These are phyloP conservation scores for Fusarium avenaceum DNA, from an alignment of 2,329 filamentous ascomycete species.

Conservation along the genomic window DNA sequence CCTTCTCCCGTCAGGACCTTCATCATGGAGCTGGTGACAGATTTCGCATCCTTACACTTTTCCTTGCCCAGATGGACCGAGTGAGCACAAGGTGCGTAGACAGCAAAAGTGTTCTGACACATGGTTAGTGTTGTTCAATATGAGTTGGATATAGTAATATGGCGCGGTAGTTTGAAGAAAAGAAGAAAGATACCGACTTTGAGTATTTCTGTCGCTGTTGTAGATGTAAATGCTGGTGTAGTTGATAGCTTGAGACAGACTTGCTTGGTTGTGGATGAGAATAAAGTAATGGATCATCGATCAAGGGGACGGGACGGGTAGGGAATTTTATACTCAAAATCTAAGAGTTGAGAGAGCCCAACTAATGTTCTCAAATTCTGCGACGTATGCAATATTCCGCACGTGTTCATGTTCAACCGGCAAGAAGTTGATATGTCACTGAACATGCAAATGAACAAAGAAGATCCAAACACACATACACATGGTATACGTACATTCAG, in stretches of 20 bases:
- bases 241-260: no score
- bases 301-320: background rate
- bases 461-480: background rate
- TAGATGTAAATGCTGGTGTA: background rate
- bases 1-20: background rate
- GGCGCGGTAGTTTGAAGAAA: background rate
- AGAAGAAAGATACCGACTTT: background rate
- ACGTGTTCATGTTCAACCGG: background rate
- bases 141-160: no score
- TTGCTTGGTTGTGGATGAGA: background rate
- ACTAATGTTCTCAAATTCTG: background rate
- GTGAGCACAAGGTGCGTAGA: slow-evolving; percentile 26
- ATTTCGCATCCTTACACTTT: slow-evolving; percentile 1
- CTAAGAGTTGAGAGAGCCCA: background rate
- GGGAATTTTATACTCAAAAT: background rate
- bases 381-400: background rate
- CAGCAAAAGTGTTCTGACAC: slow-evolving; percentile 5
- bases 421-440: background rate
- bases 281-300: background rate
- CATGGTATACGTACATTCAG: background rate
- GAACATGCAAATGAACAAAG: background rate
- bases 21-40: background rate
- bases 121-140: background rate
- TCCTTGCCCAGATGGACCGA: background rate
- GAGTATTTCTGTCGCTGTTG: background rate